These are phyloP conservation scores for Cryptosporidium meleagridis DNA, from an alignment of 169 alveolate species.

Conservation along the genomic window DNA sequence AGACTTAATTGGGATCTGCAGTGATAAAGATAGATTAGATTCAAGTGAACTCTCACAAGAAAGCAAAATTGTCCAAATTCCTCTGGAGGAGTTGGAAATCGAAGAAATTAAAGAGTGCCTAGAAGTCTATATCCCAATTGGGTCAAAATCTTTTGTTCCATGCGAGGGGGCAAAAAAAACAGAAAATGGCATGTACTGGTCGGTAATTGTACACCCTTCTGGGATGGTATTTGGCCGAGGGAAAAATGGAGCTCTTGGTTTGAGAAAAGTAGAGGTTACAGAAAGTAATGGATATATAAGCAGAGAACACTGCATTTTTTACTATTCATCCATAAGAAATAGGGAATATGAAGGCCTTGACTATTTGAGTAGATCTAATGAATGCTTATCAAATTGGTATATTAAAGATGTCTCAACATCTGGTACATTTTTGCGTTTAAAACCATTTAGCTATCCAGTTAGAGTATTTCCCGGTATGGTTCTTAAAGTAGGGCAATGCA, in stretches of 20 bases:
- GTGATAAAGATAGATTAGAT: not conserved
- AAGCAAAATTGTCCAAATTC: not conserved
- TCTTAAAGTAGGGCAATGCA: constrained; percentile 91
- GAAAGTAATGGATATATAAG: constrained; percentile 88
- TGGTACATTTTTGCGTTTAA: constrained; percentile 88
- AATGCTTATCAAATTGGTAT: constrained; percentile 80
- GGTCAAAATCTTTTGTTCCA: constrained; percentile 1
- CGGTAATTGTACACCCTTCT: constrained; percentile 64
- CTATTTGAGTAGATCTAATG: not conserved
- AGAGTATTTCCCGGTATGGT: constrained; percentile 83
- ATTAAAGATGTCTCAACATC: constrained; percentile 87
- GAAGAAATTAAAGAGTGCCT: constrained; percentile 59
- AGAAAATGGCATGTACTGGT: constrained; percentile 61
- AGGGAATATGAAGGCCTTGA: not conserved
- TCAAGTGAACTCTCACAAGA: not conserved
- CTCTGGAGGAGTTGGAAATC: constrained; percentile 29
- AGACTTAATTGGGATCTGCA: not conserved
- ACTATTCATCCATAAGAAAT: constrained; percentile 25
- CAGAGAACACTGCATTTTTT: constrained; percentile 89
- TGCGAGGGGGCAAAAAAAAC: constrained; percentile 56
- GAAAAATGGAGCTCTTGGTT: constrained; percentile 49
- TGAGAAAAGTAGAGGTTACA: constrained; percentile 70
- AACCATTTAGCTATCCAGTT: constrained; percentile 86
- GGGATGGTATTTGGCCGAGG: constrained; percentile 76
- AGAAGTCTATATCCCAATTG: constrained; percentile 53